Evolutionary conservation across 495 filamentous ascomycete species (phyloP).

Genomic region (Neurospora tetraspora): DNA sequence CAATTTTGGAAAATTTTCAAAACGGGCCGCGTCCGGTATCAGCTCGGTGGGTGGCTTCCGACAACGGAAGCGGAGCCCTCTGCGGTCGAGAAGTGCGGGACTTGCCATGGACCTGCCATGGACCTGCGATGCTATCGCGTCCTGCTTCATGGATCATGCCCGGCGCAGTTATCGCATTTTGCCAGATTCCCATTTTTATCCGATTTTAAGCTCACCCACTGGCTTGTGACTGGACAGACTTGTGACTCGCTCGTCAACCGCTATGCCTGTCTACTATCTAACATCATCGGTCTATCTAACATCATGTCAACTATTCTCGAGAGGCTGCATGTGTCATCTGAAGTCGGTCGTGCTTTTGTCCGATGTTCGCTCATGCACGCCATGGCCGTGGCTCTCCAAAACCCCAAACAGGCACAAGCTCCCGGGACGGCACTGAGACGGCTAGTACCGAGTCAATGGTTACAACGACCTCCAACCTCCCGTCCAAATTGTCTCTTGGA

Average conservation of each 20-base stretch:
- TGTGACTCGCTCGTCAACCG: background rate
- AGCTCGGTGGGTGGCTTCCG: conserved; percentile 1
- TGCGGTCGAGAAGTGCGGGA: background rate
- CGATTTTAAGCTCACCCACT: background rate
- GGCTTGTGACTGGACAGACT: background rate
- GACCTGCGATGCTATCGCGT: background rate
- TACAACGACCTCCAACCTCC: background rate
- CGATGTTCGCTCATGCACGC: background rate
- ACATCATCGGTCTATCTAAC: background rate
- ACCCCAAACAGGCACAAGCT: background rate
- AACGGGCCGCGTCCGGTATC: conserved; percentile 3
- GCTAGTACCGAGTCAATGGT: background rate
- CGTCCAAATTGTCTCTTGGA: background rate
- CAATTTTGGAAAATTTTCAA: conserved; percentile 7
- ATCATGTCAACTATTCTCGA: background rate
- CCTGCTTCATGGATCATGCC: background rate
- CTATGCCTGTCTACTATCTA: background rate
- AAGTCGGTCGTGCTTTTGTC: background rate
- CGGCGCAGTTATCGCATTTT: background rate
- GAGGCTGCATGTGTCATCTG: background rate
- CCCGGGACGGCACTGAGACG: background rate
- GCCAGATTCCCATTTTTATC: background rate
- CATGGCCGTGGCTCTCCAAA: background rate
- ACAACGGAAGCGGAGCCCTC: conserved; percentile 4
- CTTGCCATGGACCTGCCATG: background rate